These are phyloP conservation scores for Ballota nigra DNA, from an alignment of 257 asterid species.

Conservation along the genomic window DNA sequence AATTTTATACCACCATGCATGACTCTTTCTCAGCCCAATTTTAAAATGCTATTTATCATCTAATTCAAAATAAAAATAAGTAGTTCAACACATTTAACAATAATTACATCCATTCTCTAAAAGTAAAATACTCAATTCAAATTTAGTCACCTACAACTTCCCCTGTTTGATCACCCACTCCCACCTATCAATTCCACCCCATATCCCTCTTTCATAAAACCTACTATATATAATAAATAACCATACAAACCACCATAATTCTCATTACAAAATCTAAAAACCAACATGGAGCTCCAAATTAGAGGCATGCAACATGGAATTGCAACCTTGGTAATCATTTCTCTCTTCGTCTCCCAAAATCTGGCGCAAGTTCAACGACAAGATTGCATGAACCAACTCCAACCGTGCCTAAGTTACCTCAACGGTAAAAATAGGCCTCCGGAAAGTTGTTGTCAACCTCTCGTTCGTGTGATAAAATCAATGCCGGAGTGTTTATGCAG, in stretches of 20 bases:
- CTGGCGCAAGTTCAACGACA: constrained; percentile 42
- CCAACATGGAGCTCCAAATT: constrained; percentile 20
- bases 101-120: neutral
- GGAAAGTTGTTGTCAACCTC: constrained; percentile 62
- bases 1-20: neutral
- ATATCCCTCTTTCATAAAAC: neutral
- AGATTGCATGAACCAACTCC: constrained; percentile 53
- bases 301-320: constrained; percentile 8
- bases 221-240: neutral
- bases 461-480: constrained; percentile 43
- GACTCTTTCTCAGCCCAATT: neutral
- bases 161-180: constrained; percentile 47
- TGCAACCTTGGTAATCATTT: constrained; percentile 13
- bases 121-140: neutral
- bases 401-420: constrained; percentile 63
- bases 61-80: constrained; percentile 4
- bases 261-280: neutral
- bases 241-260: neutral
- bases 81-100: constrained; percentile 36
- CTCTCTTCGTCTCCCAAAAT: constrained; percentile 24
- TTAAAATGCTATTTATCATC: neutral
- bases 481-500: constrained; percentile 81
- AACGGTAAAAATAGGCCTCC: constrained; percentile 54
- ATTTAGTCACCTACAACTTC: constrained; percentile 18
- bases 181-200: constrained; percentile 31